Conservation (phyloP, 2,329 filamentous ascomycete species). For the Thielaviopsis cerberus region DNA sequence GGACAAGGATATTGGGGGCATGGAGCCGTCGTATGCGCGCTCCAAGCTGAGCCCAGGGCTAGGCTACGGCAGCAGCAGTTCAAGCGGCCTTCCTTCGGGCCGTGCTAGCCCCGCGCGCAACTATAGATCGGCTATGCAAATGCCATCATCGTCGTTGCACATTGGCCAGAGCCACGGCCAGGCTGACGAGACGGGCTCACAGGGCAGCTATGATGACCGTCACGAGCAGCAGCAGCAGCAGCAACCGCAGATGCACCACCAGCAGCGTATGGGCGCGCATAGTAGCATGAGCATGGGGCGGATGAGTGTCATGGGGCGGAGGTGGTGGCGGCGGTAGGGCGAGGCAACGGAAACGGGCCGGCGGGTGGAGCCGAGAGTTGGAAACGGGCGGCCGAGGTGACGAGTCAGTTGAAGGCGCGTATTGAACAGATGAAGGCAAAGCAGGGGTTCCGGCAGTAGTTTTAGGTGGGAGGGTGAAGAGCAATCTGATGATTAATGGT, state of each 20-base stretch:
- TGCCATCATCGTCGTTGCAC: conserved; percentile 6
- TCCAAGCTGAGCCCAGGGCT: conserved; percentile 38
- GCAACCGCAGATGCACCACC: neutral
- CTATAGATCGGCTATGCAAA: conserved; percentile 23
- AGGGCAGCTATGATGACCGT: conserved; percentile 7
- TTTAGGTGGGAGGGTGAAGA: neutral
- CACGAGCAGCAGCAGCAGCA: neutral
- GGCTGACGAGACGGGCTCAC: conserved; percentile 6
- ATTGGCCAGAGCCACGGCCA: neutral
- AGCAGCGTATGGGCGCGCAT: neutral
- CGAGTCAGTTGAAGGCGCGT: conserved; percentile 85
- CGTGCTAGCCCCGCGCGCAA: conserved; percentile 40
- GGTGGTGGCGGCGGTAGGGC: conserved; percentile 2
- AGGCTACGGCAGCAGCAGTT: conserved; percentile 20
- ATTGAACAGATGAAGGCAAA: conserved; percentile 93
- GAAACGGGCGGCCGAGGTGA: conserved; percentile 93
- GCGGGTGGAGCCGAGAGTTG: conserved; percentile 60
- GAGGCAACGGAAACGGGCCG: neutral
- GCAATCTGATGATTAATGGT: neutral
- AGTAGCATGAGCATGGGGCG: neutral
- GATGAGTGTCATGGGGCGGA: neutral
- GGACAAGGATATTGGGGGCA: conserved; percentile 41
- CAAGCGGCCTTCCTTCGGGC: conserved; percentile 28
- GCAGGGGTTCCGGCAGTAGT: conserved; percentile 14
- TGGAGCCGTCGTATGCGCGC: conserved; percentile 27